Percentiles rank a stretch among this genome's conserved stretches.
phyloP scores from a whole-genome alignment of 306 rosid species.

The Ochetophila trinervis region DNA sequence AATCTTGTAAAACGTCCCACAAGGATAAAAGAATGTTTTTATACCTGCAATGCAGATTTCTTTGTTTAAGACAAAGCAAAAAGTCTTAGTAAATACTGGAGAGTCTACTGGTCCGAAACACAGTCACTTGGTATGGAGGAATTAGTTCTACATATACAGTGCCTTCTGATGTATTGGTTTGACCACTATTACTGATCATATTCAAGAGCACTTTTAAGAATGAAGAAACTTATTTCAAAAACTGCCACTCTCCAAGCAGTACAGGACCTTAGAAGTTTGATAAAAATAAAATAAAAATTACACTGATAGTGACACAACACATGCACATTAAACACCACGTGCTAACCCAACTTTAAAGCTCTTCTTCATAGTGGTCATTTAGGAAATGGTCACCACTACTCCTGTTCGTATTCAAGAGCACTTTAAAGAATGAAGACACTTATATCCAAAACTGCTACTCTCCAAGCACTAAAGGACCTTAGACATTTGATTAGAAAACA shows the following conservation, averaged over 20 bases:
- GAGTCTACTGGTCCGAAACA: neutral
- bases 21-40: constrained; percentile 88
- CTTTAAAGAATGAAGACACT: too few species aligned
- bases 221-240: too few species aligned
- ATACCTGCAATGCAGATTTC: constrained; percentile 52
- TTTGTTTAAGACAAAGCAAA: constrained; percentile 14
- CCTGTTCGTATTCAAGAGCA: too few species aligned
- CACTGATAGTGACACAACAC: too few species aligned
- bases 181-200: constrained; percentile 16
- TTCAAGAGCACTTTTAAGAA: neutral
- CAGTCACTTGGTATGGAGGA: neutral
- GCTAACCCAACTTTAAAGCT: neutral
- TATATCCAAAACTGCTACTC: too few species aligned
- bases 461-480: too few species aligned
- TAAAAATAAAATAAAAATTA: too few species aligned
- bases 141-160: neutral
- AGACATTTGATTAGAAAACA: too few species aligned
- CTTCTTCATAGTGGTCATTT: neutral
- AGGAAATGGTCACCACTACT: too few species aligned
- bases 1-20: constrained; percentile 90
- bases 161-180: constrained; percentile 6
- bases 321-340: too few species aligned
- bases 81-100: constrained; percentile 2
- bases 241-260: too few species aligned
- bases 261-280: too few species aligned